These are phyloP conservation scores for Cadophora luteo-olivacea DNA, from an alignment of 2,329 filamentous ascomycete species.

Conservation along the genomic window DNA sequence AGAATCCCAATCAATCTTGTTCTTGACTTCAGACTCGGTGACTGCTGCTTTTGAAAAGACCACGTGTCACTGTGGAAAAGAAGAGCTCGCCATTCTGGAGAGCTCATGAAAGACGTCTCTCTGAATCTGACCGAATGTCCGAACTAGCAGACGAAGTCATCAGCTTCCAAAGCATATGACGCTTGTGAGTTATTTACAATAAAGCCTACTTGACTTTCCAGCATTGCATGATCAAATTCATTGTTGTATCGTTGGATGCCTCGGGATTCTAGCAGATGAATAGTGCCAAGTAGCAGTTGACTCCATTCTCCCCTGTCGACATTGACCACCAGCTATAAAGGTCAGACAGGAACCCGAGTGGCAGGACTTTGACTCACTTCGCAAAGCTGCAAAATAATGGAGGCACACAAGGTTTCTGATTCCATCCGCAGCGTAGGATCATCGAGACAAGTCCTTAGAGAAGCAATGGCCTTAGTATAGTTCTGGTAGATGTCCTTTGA, in stretches of 20 bases:
- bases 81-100: neutral
- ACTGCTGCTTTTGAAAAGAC: neutral
- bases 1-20: neutral
- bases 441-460: neutral
- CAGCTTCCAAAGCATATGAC: neutral
- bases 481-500: neutral
- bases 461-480: neutral
- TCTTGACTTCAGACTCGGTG: neutral
- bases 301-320: conserved; percentile 4
- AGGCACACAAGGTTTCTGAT: neutral
- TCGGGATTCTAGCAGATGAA: neutral
- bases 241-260: neutral
- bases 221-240: neutral
- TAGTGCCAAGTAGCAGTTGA: neutral
- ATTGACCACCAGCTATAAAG: neutral
- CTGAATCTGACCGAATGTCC: neutral
- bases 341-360: neutral
- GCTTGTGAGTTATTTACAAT: neutral
- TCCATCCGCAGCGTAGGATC: neutral
- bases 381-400: neutral
- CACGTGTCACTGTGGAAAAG: neutral
- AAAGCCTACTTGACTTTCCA: neutral
- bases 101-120: neutral
- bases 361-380: neutral
- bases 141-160: neutral